Evolutionary conservation across 2,329 filamentous ascomycete genomes (phyloP), one percentile per base, ranked within the genome.

Genomic region (Cladosporium sp.): DNA sequence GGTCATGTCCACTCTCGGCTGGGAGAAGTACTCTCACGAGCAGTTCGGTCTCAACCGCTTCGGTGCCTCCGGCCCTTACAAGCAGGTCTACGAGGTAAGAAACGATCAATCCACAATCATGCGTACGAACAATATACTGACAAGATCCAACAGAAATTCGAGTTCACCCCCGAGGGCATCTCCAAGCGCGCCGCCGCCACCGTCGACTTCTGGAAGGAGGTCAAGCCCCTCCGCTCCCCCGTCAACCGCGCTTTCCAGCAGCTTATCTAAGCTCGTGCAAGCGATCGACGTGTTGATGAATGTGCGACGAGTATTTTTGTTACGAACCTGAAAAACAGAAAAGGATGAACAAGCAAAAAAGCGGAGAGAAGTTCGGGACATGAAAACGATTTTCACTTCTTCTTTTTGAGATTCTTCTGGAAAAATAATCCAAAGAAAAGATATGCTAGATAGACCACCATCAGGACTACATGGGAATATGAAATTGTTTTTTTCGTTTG

Each of bases 31-130:
- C 78, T 88, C 90, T 53, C 92, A 98, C 76, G 93, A 98, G 83
- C 93, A 98, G 78, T 98, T 98, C 67, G 93, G 93, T 70, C 84
- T 98, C 61, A 98, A 98, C 86, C 84, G 93, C 70, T 98, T 98
- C 74, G 93, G 93, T 83, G 92, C 92, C 61, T 95, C 88, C 50
- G 93, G 92, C 66, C 86, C 92, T 60, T 97, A 97, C 80, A 92
- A 92, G 85, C 85, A 97, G 66, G 90, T 98, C 55, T 98, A 98
- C 82, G 86, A 88, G 80, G 88, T 73, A 66, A 59, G 71, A 62
- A 30, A 7, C 42, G n/a, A 22, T 19, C 22, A 7, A 11, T 7
- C 38, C 3, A 3, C 4, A 20, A 25, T 13, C 43, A 39, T 15
- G 13, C 12, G 7, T 40, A 13, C 12, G 27, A 18, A 40, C 13